Percentiles rank a stretch among this genome's conserved stretches.
phyloP scores from a whole-genome alignment of 768 basidiomycete species.

The Myochromella boudieri region DNA sequence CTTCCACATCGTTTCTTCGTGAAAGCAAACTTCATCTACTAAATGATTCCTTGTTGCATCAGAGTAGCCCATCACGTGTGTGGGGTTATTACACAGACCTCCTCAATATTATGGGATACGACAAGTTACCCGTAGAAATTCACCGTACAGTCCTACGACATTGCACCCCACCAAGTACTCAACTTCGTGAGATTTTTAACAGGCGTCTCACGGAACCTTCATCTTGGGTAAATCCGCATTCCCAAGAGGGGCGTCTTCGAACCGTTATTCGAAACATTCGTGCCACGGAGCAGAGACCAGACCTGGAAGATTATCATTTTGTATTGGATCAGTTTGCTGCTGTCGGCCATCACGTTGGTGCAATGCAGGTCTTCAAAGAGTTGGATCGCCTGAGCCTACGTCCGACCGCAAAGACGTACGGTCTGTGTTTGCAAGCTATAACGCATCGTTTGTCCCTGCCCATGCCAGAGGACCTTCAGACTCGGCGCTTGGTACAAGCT shows the following conservation, averaged over 20 bases:
- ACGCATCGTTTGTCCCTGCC: conserved; percentile 68
- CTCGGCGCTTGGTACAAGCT: conserved; percentile 38
- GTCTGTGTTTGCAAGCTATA: conserved; percentile 66
- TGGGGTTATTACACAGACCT: conserved; percentile 68
- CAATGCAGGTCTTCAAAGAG: conserved; percentile 61
- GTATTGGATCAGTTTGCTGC: conserved; percentile 75
- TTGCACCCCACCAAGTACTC: conserved; percentile 50
- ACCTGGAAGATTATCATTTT: conserved; percentile 73
- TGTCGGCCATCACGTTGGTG: conserved; percentile 66
- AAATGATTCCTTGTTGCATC: conserved; percentile 28
- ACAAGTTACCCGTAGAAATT: conserved; percentile 57
- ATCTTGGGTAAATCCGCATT: conserved; percentile 39
- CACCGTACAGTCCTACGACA: conserved; percentile 71
- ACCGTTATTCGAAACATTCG: conserved; percentile 71
- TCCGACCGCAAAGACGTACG: conserved; percentile 59
- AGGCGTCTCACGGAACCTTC: conserved; percentile 39
- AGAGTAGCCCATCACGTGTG: conserved; percentile 46
- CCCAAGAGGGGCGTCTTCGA: conserved; percentile 68
- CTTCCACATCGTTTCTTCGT: conserved; percentile 14
- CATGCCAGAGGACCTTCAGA: conserved; percentile 35
- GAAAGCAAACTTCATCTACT: conserved; percentile 26
- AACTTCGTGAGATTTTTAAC: conserved; percentile 45
- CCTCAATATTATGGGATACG: conserved; percentile 44
- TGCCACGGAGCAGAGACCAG: conserved; percentile 41
- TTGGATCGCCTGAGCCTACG: conserved; percentile 41